Conservation (phyloP, 176 grass and related monocot genomes). For the Alloteropsis semialata region DNA sequence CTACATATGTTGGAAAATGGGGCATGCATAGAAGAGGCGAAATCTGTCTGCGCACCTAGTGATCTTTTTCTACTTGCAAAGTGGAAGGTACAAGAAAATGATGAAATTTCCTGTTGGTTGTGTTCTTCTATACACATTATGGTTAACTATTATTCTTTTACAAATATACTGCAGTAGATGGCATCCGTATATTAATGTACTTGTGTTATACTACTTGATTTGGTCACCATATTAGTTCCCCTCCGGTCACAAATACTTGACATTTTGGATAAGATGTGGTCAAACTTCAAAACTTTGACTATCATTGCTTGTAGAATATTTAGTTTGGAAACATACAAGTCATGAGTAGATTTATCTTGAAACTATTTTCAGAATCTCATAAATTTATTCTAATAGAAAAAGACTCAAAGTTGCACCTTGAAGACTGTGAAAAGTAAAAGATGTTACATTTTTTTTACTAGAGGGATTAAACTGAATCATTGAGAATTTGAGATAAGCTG, state of each 20-base stretch:
- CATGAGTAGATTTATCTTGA: neutral
- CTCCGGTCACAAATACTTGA: neutral
- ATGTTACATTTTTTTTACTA: neutral
- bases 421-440: neutral
- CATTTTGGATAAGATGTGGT: neutral
- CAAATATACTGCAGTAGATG: neutral
- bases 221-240: neutral
- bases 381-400: neutral
- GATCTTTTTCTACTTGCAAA: conserved; percentile 46
- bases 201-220: neutral
- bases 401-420: neutral
- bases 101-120: neutral
- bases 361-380: neutral
- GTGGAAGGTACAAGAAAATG: conserved; percentile 55
- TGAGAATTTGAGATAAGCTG: neutral
- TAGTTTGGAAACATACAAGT: neutral
- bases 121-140: neutral
- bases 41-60: conserved; percentile 53
- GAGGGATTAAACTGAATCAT: neutral
- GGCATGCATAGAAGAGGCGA: conserved; percentile 41
- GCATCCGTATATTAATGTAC: neutral
- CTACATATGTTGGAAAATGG: conserved; percentile 61
- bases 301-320: neutral
- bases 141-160: neutral
- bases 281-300: neutral